Conservation (phyloP, 1,284 basidiomycete genomes). For the Thecaphora thlaspeos region DNA sequence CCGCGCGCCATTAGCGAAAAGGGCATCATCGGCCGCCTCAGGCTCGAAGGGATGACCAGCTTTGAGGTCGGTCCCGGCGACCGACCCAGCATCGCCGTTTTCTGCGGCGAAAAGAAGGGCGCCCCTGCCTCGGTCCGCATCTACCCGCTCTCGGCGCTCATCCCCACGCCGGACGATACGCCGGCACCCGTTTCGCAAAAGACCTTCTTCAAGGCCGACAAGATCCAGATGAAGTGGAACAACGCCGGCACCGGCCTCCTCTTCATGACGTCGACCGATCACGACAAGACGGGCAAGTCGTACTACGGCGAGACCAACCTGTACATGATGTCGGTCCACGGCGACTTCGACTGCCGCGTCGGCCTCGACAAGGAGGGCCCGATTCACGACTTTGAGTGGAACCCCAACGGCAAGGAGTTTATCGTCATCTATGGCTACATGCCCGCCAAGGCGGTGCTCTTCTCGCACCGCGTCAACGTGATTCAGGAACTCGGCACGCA, state of each 20-base stretch:
- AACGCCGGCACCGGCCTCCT: constrained; percentile 71
- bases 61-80: constrained; percentile 76
- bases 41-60: constrained; percentile 75
- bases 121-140: constrained; percentile 87
- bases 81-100: constrained; percentile 81
- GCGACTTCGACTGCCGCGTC: constrained; percentile 89
- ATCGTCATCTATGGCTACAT: constrained; percentile 94
- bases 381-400: constrained; percentile 95
- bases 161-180: constrained; percentile 67
- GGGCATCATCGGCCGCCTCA: constrained; percentile 76
- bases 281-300: constrained; percentile 93
- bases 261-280: constrained; percentile 89
- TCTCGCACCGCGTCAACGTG: constrained; percentile 83
- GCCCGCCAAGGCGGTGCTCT: constrained; percentile 89
- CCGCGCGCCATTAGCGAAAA: constrained; percentile 72
- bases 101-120: constrained; percentile 92
- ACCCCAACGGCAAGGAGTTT: constrained; percentile 89
- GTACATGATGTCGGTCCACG: constrained; percentile 90
- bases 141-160: constrained; percentile 71
- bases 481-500: constrained; percentile 86
- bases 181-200: constrained; percentile 65
- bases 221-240: constrained; percentile 94
- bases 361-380: constrained; percentile 94
- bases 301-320: constrained; percentile 97
- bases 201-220: constrained; percentile 94